Base-by-base conservation (phyloP, 202 grass and related monocot species). In the Schoenoplectus triqueter region DNA sequence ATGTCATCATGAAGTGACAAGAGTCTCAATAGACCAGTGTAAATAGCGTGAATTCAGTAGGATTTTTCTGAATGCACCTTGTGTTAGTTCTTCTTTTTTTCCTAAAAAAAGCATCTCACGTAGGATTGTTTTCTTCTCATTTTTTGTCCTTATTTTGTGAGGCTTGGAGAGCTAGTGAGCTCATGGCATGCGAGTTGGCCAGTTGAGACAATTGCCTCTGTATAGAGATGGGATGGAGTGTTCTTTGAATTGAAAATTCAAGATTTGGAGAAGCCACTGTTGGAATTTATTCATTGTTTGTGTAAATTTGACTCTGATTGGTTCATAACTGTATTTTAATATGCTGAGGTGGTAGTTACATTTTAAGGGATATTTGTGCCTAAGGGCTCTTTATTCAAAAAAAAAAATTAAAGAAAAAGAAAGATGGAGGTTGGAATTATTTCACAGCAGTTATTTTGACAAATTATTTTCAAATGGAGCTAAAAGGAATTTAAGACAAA, bases 41-140 rank as follows among this genome's bases (percentile, higher is more conserved):
- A 83, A 69, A 71, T 71, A 83, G 65, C 64, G 14, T 83, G 44
- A 56, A 79, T 44, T 79, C 31, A 42, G 75, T 79, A 79, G 75
- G 54, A 79, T 79, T 61, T 19, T 83, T 81, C 71, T 55, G 64
- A 71, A 83, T 71, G 64, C 81, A 10, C 15, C 42, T 83, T 15
- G 20, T 71, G 47, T 71, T 69, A 69, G 62, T 31, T 31, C 31
- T 31, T 31, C 1, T 19, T 54, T 18, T 69, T 55, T 10, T 41
- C 10, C 65, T 19, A 8, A 10, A 41, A 13, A n/a, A 44, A 42
- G 15, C 56, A 56, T 13, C 67, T 67, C 47, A 83, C 64, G 17
- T 83, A 83, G 81, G 81, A 40, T 71, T 57, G 49, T 69, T 69
- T 83, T 56, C 31, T 22, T 71, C 56, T 42, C 17, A 15, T 69